Base-by-base conservation (phyloP, 768 basidiomycete genomes). In the Suillus paluster region DNA sequence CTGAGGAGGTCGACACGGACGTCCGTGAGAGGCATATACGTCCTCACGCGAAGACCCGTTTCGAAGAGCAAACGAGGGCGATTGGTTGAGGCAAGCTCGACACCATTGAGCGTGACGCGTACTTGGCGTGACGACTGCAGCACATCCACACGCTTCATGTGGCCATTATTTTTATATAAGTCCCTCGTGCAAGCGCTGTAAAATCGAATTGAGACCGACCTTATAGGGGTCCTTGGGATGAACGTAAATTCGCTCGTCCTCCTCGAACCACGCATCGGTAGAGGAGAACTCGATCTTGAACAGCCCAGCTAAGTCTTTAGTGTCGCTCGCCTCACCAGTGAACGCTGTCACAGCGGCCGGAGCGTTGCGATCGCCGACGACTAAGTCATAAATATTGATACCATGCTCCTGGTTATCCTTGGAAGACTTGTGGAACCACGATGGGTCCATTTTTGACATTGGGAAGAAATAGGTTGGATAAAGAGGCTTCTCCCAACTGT, bases 181-280 rank as follows among this genome's bases (percentile, higher is more conserved):
- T 61, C 21, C 2, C 34, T 48, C 27, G 34, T 63, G 4, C 23
- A 25, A 52, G 50, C 30, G 30, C 30, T 17, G 53, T 46, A 23
- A 61, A 45, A 19, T 19, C 23, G 23, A 30, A 45, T 19, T 36
- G 11, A 48, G 17, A 61, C 69, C 46, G 4, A 87, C 88, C 79
- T 90, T 89, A 73, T 87, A 90, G 1, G 87, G 87, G 69, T 90
- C 87, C 66, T 85, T 88, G 9, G 86, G 84, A 62, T 90, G 88
- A 2, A 80, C 75, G 60, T 79, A 84, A 36, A 89, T 80, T 59
- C 83, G 71, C 53, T 90, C 86, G 54, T 88, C 87, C 68, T 89
- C 87, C 74, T 89, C 87, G 57, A 88, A 86, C 88, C 88, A 89
- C 4, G 81, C 80, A 63, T 87, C 87, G 67, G 82, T 80, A 19